These are phyloP conservation scores for Xylaria sp. DNA, from an alignment of 2,329 filamentous ascomycete genomes.

Conservation along the genomic window DNA sequence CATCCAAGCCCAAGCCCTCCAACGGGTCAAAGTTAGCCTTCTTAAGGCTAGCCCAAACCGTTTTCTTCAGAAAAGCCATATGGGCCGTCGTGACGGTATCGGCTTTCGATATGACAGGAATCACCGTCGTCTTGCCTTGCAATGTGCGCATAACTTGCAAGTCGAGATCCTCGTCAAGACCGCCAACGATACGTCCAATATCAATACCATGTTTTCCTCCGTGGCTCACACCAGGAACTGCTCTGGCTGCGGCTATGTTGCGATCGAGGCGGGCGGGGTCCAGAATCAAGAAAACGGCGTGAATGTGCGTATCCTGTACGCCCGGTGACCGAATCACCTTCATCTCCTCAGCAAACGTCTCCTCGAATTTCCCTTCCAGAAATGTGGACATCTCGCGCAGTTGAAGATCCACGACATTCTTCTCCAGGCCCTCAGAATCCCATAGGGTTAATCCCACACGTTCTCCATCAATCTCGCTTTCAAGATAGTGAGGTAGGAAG, in stretches of 20 bases:
- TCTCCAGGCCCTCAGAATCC: constrained; percentile 96
- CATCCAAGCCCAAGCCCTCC: constrained; percentile 83
- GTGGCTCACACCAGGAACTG: constrained; percentile 61
- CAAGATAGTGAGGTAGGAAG: constrained; percentile 89
- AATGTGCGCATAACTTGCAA: constrained; percentile 88
- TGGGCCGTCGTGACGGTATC: constrained; percentile 96
- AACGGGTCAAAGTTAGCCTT: constrained; percentile 87
- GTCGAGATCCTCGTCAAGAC: constrained; percentile 88
- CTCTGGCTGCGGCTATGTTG: constrained; percentile 77
- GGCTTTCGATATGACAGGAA: constrained; percentile 95
- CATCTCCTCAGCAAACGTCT: constrained; percentile 97
- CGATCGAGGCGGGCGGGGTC: constrained; percentile 87
- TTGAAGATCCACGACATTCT: constrained; percentile 94
- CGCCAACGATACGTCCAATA: constrained; percentile 65
- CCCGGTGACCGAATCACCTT: constrained; percentile 95
- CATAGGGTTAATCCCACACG: constrained; percentile 92
- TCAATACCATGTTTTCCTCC: constrained; percentile 62
- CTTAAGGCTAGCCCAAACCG: constrained; percentile 89
- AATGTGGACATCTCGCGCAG: constrained; percentile 91
- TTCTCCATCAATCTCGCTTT: constrained; percentile 94
- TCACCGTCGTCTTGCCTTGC: constrained; percentile 92
- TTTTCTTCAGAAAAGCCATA: constrained; percentile 91
- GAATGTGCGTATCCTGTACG: constrained; percentile 95
- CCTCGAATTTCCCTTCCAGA: constrained; percentile 97
- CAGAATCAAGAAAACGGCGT: constrained; percentile 91